Conservation (phyloP, 2,329 filamentous ascomycete genomes). For the Mollisiaceae sp. region DNA sequence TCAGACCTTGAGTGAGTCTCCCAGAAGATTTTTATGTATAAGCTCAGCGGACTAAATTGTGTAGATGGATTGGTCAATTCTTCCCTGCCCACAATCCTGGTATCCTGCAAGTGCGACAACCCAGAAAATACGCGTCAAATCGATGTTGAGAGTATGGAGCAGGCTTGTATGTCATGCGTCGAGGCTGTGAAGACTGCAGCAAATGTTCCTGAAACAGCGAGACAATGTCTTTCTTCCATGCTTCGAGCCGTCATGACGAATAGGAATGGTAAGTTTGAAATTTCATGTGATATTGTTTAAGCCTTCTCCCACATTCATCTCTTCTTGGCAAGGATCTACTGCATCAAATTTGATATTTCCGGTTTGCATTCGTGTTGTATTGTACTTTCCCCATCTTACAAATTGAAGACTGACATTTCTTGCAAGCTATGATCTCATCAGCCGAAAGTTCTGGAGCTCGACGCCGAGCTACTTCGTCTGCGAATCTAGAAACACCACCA, state of each 20-base stretch:
- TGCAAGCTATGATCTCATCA: conserved; percentile 21
- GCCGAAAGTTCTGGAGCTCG: conserved; percentile 49
- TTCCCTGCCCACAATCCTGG: conserved; percentile 76
- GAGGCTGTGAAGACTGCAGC: conserved; percentile 76
- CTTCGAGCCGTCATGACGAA: conserved; percentile 72
- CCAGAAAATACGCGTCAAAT: conserved; percentile 73
- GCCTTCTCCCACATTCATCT: conserved; percentile 20
- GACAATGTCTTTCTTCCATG: conserved; percentile 77
- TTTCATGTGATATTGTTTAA: conserved; percentile 20
- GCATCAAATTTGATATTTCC: conserved; percentile 18
- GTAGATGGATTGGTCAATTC: conserved; percentile 76
- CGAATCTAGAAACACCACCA: conserved; percentile 61
- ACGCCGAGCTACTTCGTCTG: conserved; percentile 64
- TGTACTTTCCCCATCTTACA: conserved; percentile 9
- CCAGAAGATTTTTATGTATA: conserved; percentile 7
- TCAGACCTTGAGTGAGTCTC: conserved; percentile 75
- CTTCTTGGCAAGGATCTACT: conserved; percentile 13
- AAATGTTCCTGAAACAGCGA: conserved; percentile 72
- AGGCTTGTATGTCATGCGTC: conserved; percentile 70
- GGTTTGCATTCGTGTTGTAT: not conserved
- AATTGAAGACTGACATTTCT: conserved; percentile 12
- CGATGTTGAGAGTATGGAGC: conserved; percentile 70
- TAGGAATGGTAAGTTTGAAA: conserved; percentile 65
- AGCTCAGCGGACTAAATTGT: conserved; percentile 23
- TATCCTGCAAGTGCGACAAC: conserved; percentile 89